Conservation (phyloP, 2,329 filamentous ascomycete genomes). For the Trichoderma aggressivum region DNA sequence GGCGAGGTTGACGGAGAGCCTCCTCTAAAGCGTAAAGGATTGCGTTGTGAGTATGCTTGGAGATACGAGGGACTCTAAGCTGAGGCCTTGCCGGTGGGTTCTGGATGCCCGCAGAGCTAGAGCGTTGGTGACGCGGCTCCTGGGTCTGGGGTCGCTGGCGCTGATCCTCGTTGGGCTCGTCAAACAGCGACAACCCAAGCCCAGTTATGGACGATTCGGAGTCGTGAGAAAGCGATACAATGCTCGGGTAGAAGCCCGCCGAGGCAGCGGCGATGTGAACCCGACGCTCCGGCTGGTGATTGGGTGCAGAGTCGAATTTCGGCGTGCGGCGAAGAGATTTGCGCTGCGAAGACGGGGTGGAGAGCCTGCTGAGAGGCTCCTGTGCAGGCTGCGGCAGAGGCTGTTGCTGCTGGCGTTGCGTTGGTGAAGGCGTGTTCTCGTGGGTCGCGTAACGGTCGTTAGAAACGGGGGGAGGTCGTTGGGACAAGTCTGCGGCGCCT, state of each 20-base stretch:
- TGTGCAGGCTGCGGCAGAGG: constrained; percentile 29
- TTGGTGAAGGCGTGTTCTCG: constrained; percentile 43
- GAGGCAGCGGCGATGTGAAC: constrained; percentile 48
- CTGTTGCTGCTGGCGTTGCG: constrained; percentile 44
- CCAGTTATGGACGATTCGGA: constrained; percentile 34
- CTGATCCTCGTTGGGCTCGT: constrained; percentile 26
- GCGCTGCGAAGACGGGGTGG: constrained; percentile 46
- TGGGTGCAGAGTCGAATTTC: constrained; percentile 45
- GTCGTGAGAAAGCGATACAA: constrained; percentile 26
- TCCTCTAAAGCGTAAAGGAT: constrained; percentile 92
- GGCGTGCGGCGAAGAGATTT: constrained; percentile 51
- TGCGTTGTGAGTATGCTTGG: constrained; percentile 79
- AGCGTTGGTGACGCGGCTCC: constrained; percentile 34
- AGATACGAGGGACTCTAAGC: constrained; percentile 60
- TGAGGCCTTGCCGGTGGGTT: constrained; percentile 31
- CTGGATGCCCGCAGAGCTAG: constrained; percentile 23
- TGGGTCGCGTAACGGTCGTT: constrained; percentile 55
- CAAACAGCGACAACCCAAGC: constrained; percentile 37
- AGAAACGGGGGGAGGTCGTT: constrained; percentile 39
- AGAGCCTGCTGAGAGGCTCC: constrained; percentile 39
- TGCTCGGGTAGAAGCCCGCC: constrained; percentile 46
- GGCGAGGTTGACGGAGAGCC: constrained; percentile 75
- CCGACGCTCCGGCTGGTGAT: constrained; percentile 38
- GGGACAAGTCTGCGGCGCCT: constrained; percentile 46
- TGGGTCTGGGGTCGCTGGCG: constrained; percentile 43